A percentile compares a stretch with the other conserved stretches of the same genome.
These are phyloP conservation scores for Colletotrichum horii DNA, from an alignment of 2,329 filamentous ascomycete species.

Conservation along the genomic window DNA sequence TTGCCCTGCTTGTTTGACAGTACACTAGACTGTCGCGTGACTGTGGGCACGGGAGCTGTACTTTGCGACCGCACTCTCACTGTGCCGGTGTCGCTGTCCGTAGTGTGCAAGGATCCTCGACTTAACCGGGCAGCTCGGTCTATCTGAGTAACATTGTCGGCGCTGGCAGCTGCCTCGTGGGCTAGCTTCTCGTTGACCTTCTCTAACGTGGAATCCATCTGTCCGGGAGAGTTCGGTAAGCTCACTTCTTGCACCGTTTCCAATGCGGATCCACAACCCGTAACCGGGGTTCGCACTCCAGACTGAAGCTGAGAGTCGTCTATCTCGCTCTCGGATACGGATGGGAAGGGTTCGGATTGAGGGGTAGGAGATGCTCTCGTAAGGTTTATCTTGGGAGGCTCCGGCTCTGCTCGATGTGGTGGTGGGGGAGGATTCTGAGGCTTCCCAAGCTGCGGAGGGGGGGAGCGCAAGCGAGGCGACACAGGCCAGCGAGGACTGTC, in stretches of 20 bases:
- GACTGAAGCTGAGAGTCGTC: slow-evolving; percentile 56
- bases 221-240: slow-evolving; percentile 72
- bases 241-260: slow-evolving; percentile 94
- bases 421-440: slow-evolving; percentile 45
- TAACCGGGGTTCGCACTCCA: slow-evolving; percentile 63
- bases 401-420: slow-evolving; percentile 52
- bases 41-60: slow-evolving; percentile 56
- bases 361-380: slow-evolving; percentile 55
- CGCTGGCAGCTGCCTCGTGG: slow-evolving; percentile 45
- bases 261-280: slow-evolving; percentile 66
- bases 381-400: slow-evolving; percentile 57
- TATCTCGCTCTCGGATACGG: slow-evolving; percentile 55
- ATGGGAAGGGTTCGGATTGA: slow-evolving; percentile 40
- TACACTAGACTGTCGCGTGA: slow-evolving; percentile 68
- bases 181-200: slow-evolving; percentile 56
- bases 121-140: slow-evolving; percentile 47
- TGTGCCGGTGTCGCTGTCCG: slow-evolving; percentile 71
- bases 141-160: slow-evolving; percentile 42
- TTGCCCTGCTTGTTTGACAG: slow-evolving; percentile 71
- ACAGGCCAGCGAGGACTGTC: slow-evolving; percentile 76
- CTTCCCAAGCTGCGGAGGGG: slow-evolving; percentile 65
- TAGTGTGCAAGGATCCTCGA: slow-evolving; percentile 49
- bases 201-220: slow-evolving; percentile 52
- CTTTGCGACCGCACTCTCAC: slow-evolving; percentile 47
- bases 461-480: slow-evolving; percentile 79